Conservation (phyloP, 2,329 filamentous ascomycete species). For the Botrytis fragariae region DNA sequence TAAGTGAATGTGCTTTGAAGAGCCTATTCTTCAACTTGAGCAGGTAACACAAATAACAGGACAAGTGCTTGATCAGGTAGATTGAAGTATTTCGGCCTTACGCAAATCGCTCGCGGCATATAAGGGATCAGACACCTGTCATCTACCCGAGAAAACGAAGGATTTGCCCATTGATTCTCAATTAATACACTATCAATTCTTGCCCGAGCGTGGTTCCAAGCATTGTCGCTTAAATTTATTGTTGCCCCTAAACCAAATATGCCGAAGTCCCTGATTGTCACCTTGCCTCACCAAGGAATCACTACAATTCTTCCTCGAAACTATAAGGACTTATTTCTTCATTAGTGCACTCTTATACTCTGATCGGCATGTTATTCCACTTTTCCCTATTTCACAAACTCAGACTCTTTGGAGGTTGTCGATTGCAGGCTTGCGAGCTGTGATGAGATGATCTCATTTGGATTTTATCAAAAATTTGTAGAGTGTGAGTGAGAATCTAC, state of each 20-base stretch:
- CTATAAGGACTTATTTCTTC: background rate
- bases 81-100: too few species aligned
- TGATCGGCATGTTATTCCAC: background rate
- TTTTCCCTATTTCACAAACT: background rate
- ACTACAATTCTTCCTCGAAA: background rate
- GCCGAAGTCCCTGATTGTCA: too few species aligned
- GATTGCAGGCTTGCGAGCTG: background rate
- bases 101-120: background rate
- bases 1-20: background rate
- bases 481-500: background rate
- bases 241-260: background rate
- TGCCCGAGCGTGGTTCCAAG: background rate
- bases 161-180: background rate
- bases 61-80: background rate
- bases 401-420: background rate
- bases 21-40: background rate
- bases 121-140: background rate
- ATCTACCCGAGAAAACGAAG: background rate
- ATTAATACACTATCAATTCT: background rate
- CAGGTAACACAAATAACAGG: too few species aligned
- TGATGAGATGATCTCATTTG: background rate
- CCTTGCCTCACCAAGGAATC: background rate
- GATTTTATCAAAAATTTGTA: background rate
- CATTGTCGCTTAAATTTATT: background rate
- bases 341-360: background rate